A percentile compares a stretch with the other conserved stretches of the same genome.
Evolutionary conservation across 805 yeast genomes (phyloP).

Genomic region (Ogataea philodendri): DNA sequence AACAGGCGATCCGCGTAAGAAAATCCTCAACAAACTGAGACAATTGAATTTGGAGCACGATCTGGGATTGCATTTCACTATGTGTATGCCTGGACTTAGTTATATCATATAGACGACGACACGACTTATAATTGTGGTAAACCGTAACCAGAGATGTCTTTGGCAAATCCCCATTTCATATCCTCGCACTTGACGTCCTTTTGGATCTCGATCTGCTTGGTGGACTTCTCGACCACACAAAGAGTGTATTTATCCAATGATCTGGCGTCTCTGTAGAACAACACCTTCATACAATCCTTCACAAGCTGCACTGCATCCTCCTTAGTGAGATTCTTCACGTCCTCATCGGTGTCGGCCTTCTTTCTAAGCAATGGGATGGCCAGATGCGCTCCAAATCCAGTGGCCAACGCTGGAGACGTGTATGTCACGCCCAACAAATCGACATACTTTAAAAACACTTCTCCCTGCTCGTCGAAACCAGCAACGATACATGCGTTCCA

Average conservation of each 20-base stretch:
- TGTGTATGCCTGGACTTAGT: conserved; percentile 57
- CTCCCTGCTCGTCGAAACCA: conserved; percentile 70
- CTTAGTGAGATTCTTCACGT: conserved; percentile 64
- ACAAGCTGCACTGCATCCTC: conserved; percentile 76
- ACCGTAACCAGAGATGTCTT: conserved; percentile 87
- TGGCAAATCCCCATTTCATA: conserved; percentile 90
- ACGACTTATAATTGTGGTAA: conserved; percentile 29
- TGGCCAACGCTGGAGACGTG: conserved; percentile 83
- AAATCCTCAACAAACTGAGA: conserved; percentile 50
- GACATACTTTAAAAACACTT: conserved; percentile 79
- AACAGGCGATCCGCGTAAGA: conserved; percentile 53
- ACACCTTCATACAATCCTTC: conserved; percentile 85
- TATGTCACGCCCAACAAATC: conserved; percentile 91
- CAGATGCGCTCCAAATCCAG: conserved; percentile 95
- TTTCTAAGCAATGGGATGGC: conserved; percentile 91
- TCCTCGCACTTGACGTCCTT: conserved; percentile 64
- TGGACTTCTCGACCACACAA: conserved; percentile 67
- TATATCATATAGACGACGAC: conserved; percentile 24
- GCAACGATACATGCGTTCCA: conserved; percentile 95
- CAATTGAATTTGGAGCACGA: conserved; percentile 35
- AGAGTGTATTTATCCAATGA: conserved; percentile 82
- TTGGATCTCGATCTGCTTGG: conserved; percentile 52
- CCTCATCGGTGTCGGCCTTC: conserved; percentile 75
- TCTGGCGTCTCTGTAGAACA: conserved; percentile 95
- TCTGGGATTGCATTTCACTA: conserved; percentile 46